These are phyloP conservation scores for Omphalotus guepiniiformis DNA, from an alignment of 768 basidiomycete genomes.

Conservation along the genomic window DNA sequence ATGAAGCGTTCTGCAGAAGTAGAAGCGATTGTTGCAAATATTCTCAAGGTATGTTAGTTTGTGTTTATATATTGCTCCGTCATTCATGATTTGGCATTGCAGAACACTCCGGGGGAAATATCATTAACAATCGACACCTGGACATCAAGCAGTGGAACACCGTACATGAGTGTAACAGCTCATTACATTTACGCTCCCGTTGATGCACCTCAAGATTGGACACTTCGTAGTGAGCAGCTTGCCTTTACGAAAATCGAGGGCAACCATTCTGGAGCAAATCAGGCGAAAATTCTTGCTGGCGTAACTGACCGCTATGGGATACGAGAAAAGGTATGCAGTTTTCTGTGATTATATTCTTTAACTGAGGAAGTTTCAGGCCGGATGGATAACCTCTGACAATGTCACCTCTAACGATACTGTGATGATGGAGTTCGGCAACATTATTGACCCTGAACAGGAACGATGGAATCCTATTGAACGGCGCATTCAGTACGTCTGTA, in stretches of 20 bases:
- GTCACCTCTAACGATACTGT: conserved; percentile 7
- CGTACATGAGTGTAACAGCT: conserved; percentile 7
- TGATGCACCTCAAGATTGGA: conserved; percentile 9
- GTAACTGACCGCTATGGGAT: conserved; percentile 5
- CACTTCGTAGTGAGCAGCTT: conserved; percentile 8
- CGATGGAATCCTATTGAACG: conserved; percentile 6
- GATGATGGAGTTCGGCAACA: background rate
- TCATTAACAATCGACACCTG: conserved; percentile 9
- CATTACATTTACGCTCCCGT: conserved; percentile 6
- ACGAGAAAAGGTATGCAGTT: background rate
- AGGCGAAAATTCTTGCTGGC: background rate
- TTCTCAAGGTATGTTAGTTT: no score
- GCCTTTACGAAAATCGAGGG: conserved; percentile 12
- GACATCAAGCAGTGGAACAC: conserved; percentile 2
- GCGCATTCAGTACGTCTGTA: conserved; percentile 19
- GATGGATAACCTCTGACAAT: conserved; percentile 9
- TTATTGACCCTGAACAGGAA: background rate
- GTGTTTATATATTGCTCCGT: no score
- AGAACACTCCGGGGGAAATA: conserved; percentile 2
- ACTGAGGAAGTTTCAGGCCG: background rate
- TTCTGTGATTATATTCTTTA: background rate
- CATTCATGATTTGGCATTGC: no score
- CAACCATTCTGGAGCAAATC: conserved; percentile 7
- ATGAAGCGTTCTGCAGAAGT: no score
- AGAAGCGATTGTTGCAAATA: no score